Conservation (phyloP, 139 green algal species). For the Zygnema cylindricum region DNA sequence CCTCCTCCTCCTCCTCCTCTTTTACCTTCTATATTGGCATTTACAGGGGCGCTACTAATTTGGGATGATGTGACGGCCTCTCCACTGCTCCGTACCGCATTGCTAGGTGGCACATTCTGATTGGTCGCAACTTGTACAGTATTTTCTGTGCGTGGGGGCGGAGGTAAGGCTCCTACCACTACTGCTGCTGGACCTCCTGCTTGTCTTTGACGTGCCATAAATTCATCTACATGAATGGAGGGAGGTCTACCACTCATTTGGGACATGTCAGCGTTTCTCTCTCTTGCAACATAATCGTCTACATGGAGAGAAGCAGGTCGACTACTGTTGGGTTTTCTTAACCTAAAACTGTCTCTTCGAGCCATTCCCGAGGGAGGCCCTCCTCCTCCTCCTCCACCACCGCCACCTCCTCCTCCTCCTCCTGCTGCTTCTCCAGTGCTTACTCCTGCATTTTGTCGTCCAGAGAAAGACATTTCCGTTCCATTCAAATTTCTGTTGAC, state of each 20-base stretch:
- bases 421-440: neutral
- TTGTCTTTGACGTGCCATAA: constrained; percentile 51
- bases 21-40: no score
- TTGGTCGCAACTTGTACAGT: neutral
- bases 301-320: constrained; percentile 43
- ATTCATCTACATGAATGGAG: constrained; percentile 55
- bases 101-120: neutral
- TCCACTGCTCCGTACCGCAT: neutral
- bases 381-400: neutral
- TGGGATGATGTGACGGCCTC: no score
- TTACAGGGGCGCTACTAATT: no score
- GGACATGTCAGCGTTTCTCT: constrained; percentile 8
- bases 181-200: constrained; percentile 22
- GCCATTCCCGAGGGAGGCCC: neutral
- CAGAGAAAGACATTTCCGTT: neutral
- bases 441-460: neutral
- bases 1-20: no score
- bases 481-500: no score
- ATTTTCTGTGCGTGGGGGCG: neutral
- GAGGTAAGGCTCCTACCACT: neutral
- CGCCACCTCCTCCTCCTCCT: constrained; percentile 12
- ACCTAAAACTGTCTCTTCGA: constrained; percentile 35
- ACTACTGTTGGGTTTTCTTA: constrained; percentile 41
- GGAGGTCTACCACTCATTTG: constrained; percentile 31
- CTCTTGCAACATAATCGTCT: constrained; percentile 44